phyloP scores from a whole-genome alignment of 2,329 filamentous ascomycete genomes.

The Alternaria rosae region DNA sequence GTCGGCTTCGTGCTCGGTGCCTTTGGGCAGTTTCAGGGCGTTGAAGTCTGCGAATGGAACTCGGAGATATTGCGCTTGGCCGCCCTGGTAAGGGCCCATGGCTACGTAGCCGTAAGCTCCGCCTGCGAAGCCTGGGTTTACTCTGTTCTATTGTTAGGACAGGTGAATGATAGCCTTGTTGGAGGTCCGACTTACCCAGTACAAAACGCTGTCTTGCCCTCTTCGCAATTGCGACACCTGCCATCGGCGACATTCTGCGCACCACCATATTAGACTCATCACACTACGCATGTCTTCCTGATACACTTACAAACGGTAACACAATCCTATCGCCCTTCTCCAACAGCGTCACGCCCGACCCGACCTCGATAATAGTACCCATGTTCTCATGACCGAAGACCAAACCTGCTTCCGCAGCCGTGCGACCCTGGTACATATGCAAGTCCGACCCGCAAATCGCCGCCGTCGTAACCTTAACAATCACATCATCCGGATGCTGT shows the following conservation, averaged over 20 bases:
- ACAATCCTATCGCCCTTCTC: slow-evolving; percentile 71
- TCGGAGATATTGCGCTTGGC: slow-evolving; percentile 69
- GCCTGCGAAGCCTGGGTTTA: slow-evolving; percentile 67
- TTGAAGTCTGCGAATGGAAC: slow-evolving; percentile 75
- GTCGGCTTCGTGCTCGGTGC: slow-evolving; percentile 67
- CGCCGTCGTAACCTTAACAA: slow-evolving; percentile 71
- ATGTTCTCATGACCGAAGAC: slow-evolving; percentile 70
- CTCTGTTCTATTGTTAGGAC: slow-evolving; percentile 33
- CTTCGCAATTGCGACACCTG: slow-evolving; percentile 69
- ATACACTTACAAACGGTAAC: slow-evolving; percentile 61
- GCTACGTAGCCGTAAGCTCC: slow-evolving; percentile 69
- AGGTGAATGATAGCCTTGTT: not conserved
- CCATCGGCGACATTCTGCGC: slow-evolving; percentile 21
- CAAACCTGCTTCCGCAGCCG: slow-evolving; percentile 67
- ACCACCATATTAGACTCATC: not conserved
- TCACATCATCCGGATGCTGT: slow-evolving; percentile 69
- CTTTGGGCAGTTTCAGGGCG: slow-evolving; percentile 66
- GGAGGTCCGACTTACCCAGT: slow-evolving; percentile 55
- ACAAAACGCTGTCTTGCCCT: slow-evolving; percentile 70
- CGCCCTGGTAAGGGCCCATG: slow-evolving; percentile 64
- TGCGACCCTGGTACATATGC: slow-evolving; percentile 71
- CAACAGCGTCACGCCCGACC: slow-evolving; percentile 66
- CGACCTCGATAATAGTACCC: slow-evolving; percentile 64
- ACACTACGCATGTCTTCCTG: not conserved
- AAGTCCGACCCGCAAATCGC: slow-evolving; percentile 63